Conservation (phyloP, 495 filamentous ascomycete genomes). For the Stereocaulon alpinum region DNA sequence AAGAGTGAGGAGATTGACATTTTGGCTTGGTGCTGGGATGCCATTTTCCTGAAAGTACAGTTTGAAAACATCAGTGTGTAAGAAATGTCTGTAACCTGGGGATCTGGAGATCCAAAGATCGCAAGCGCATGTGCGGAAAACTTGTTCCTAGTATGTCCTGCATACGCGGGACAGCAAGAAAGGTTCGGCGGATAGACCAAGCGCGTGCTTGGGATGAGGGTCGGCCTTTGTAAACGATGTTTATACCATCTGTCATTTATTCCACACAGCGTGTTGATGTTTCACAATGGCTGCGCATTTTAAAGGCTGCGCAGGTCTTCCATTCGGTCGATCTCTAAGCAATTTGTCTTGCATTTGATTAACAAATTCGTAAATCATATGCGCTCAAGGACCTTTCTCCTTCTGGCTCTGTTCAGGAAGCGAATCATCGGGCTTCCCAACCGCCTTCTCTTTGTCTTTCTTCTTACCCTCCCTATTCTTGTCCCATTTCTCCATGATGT, state of each 20-base stretch:
- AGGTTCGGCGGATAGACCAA: not conserved
- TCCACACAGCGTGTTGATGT: not conserved
- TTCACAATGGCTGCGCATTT: not conserved
- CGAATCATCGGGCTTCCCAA: not conserved
- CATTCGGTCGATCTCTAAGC: not conserved
- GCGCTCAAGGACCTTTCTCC: constrained; percentile 5
- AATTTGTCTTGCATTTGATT: not conserved
- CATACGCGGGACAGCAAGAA: not conserved
- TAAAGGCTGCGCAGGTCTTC: not conserved
- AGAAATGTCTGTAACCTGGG: not conserved
- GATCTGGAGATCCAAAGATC: not conserved
- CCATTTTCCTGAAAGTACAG: not conserved
- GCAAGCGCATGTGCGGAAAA: constrained; percentile 2
- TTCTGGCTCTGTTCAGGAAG: not conserved
- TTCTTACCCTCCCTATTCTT: constrained; percentile 47
- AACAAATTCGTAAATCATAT: not conserved
- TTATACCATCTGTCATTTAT: not conserved
- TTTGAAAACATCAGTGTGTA: not conserved
- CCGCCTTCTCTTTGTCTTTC: constrained; percentile 16
- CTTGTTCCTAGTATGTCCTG: not conserved
- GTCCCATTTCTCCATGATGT: constrained; percentile 71
- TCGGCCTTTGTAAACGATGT: not conserved
- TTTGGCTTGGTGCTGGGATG: not conserved
- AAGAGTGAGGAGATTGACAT: not conserved
- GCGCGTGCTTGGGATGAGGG: not conserved